A percentile compares a stretch with the other conserved stretches of the same genome.
Conservation (phyloP, 805 yeast species). For the Candida palmyrensis region DNA sequence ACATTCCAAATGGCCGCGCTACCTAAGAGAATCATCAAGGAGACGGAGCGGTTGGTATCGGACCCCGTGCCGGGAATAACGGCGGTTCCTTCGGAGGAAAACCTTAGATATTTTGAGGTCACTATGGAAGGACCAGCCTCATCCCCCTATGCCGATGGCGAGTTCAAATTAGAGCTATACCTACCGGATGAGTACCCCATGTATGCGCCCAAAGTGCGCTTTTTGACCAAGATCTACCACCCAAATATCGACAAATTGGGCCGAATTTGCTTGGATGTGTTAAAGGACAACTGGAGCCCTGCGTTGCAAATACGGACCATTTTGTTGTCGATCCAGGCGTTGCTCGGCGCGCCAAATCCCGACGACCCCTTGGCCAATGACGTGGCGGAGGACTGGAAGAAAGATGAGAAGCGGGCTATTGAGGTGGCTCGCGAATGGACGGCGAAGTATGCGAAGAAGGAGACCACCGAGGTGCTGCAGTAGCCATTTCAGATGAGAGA, state of each 20-base stretch:
- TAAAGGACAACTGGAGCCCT: conserved; percentile 96
- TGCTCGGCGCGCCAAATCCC: conserved; percentile 94
- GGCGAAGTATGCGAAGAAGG: conserved; percentile 43
- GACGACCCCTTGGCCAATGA: conserved; percentile 98
- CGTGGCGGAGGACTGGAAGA: conserved; percentile 96
- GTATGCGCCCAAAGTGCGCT: conserved; percentile 96
- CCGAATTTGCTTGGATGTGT: conserved; percentile 89
- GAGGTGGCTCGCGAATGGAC: conserved; percentile 80
- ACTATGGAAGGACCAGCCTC: conserved; percentile 86
- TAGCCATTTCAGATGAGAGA: too few species aligned
- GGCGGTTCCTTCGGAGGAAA: conserved; percentile 92
- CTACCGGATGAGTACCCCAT: conserved; percentile 96
- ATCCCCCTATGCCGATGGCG: conserved; percentile 84
- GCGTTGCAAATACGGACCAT: conserved; percentile 95
- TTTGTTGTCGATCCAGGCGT: conserved; percentile 84
- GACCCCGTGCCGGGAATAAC: conserved; percentile 97
- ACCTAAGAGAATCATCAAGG: conserved; percentile 94
- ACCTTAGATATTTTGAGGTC: conserved; percentile 88
- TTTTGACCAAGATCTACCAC: conserved; percentile 89
- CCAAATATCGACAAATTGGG: conserved; percentile 96
- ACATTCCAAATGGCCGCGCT: conserved; percentile 51
- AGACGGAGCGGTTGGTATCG: conserved; percentile 83
- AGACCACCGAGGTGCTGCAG: too few species aligned
- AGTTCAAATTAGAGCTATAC: conserved; percentile 77
- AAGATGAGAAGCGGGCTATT: conserved; percentile 74